These are phyloP conservation scores for Suillus occidentalis DNA, from an alignment of 768 basidiomycete genomes.

Conservation along the genomic window DNA sequence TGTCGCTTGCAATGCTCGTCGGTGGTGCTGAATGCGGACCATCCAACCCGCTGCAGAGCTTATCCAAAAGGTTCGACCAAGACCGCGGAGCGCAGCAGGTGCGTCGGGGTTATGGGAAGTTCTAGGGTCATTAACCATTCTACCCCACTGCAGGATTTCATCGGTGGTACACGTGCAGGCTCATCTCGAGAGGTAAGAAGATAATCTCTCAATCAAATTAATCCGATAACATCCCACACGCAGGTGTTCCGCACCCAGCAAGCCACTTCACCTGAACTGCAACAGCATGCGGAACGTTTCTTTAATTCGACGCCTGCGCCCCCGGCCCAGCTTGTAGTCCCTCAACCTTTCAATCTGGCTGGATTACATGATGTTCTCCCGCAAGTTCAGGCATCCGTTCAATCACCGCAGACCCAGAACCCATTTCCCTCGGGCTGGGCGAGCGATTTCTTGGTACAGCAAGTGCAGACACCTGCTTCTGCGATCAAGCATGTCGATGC, in stretches of 20 bases:
- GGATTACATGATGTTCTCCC: conserved; percentile 32
- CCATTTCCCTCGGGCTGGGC: conserved; percentile 52
- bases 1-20: conserved; percentile 82
- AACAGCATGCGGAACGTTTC: conserved; percentile 72
- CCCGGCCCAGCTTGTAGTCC: conserved; percentile 35
- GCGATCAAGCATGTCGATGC: conserved; percentile 12
- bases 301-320: conserved; percentile 42
- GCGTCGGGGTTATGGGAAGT: neutral
- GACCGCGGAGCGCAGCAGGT: conserved; percentile 84
- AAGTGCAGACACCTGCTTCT: conserved; percentile 7
- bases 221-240: neutral
- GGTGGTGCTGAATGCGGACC: conserved; percentile 84
- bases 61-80: conserved; percentile 76
- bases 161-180: conserved; percentile 57
- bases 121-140: conserved; percentile 2
- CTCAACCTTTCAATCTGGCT: conserved; percentile 57
- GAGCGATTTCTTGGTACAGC: conserved; percentile 49
- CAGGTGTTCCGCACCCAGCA: conserved; percentile 65
- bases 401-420: conserved; percentile 21
- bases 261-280: conserved; percentile 39
- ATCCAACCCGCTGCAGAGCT: conserved; percentile 74
- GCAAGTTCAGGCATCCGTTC: conserved; percentile 9
- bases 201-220: conserved; percentile 9
- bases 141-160: conserved; percentile 57
- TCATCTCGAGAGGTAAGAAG: conserved; percentile 60